Evolutionary conservation across 2,329 filamentous ascomycete genomes (phyloP).

Genomic region (Diaporthe citrichinensis): DNA sequence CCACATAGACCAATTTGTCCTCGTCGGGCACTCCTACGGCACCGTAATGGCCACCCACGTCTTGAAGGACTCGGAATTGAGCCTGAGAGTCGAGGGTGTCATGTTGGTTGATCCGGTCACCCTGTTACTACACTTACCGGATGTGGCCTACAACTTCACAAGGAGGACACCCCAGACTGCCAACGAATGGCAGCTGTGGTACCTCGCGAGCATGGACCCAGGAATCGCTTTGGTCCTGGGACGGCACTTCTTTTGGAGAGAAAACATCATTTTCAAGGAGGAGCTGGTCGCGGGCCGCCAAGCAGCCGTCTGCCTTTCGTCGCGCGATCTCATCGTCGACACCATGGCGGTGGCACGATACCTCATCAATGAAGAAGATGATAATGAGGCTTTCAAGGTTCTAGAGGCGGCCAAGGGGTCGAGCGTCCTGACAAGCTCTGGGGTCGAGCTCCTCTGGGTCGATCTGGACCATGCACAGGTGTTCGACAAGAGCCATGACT

Average conservation of each 20-base stretch:
- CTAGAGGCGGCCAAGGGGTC: slow-evolving; percentile 49
- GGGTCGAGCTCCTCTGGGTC: slow-evolving; percentile 73
- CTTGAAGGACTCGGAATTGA: slow-evolving; percentile 63
- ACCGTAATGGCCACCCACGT: slow-evolving; percentile 74
- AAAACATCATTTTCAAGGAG: slow-evolving; percentile 80
- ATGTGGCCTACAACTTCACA: slow-evolving; percentile 81
- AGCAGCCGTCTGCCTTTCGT: slow-evolving; percentile 71
- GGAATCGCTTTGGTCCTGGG: slow-evolving; percentile 75
- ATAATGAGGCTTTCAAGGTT: slow-evolving; percentile 40
- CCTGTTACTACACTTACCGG: slow-evolving; percentile 76
- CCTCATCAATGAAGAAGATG: slow-evolving; percentile 57
- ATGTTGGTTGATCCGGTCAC: slow-evolving; percentile 74
- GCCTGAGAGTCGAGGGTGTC: slow-evolving; percentile 63
- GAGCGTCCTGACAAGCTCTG: slow-evolving; percentile 48
- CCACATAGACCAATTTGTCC: slow-evolving; percentile 69
- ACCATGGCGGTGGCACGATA: slow-evolving; percentile 71
- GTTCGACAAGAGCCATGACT: slow-evolving; percentile 57
- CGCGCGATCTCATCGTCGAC: slow-evolving; percentile 76
- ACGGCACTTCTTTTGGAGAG: slow-evolving; percentile 77
- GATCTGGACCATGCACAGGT: slow-evolving; percentile 76
- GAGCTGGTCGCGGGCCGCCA: slow-evolving; percentile 61
- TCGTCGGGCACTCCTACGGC: slow-evolving; percentile 76
- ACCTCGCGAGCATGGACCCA: slow-evolving; percentile 77
- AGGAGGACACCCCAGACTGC: slow-evolving; percentile 65
- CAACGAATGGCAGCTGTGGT: slow-evolving; percentile 80